Conservation (phyloP, 1,139 yeast species). For the Pichia sp. region DNA sequence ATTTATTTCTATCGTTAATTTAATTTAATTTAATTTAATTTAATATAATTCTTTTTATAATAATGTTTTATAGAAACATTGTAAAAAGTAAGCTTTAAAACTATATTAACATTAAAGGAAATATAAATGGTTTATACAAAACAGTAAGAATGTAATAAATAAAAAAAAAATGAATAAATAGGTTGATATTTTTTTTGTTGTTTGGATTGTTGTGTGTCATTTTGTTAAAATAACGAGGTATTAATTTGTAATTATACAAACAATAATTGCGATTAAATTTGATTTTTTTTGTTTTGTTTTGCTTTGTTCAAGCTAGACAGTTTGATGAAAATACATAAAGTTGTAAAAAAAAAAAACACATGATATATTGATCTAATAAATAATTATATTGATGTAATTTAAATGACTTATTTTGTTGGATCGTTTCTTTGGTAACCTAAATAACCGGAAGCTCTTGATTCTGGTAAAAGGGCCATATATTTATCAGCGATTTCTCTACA, state of each 20-base stretch:
- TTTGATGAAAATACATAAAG: neutral
- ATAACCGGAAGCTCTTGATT: conserved; percentile 62
- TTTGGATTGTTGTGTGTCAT: no score
- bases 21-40: neutral
- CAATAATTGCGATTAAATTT: no score
- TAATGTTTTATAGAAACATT: neutral
- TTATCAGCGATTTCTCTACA: conserved; percentile 74
- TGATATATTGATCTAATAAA: neutral
- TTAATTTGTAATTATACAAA: neutral
- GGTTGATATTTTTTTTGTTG: no score
- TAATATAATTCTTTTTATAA: neutral
- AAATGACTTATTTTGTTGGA: conserved; percentile 51
- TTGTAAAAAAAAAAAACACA: conserved; percentile 36
- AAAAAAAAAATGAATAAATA: neutral
- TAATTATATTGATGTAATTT: neutral
- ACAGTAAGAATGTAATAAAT: neutral
- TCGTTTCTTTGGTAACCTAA: conserved; percentile 82
- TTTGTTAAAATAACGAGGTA: neutral
- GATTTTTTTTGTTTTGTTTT: neutral
- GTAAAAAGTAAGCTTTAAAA: no score
- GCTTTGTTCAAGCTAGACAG: neutral
- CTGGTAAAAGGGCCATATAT: conserved; percentile 70
- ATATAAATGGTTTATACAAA: neutral
- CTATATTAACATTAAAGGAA: neutral
- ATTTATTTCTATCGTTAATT: neutral